phyloP scores from a whole-genome alignment of 1,284 basidiomycete genomes.

The Macrocybe sp. region DNA sequence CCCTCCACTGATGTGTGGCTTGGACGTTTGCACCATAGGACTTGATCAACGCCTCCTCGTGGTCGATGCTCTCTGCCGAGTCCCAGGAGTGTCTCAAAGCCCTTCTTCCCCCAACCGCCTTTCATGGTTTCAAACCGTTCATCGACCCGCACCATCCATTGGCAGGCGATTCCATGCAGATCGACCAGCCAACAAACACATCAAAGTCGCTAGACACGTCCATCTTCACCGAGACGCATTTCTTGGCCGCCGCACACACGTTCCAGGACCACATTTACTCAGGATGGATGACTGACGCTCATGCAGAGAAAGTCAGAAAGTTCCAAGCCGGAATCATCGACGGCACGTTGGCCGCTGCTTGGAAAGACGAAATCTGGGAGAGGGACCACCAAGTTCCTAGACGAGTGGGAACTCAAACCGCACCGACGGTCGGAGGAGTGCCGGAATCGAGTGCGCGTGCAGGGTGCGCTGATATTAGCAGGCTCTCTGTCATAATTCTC shows the following conservation, averaged over 20 bases:
- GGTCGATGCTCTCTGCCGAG: constrained; percentile 43
- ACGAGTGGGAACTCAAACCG: constrained; percentile 9
- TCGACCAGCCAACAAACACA: constrained; percentile 15
- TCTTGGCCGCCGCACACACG: constrained; percentile 48
- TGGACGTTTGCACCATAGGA: constrained; percentile 33
- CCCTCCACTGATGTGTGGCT: constrained; percentile 9
- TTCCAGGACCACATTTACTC: constrained; percentile 57
- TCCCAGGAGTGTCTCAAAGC: constrained; percentile 33
- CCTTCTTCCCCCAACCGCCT: constrained; percentile 48
- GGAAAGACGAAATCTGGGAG: constrained; percentile 61
- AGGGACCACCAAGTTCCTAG: constrained; percentile 26
- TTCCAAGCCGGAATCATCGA: constrained; percentile 37
- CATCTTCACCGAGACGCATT: constrained; percentile 48
- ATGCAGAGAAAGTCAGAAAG: constrained; percentile 35
- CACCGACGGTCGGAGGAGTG: constrained; percentile 7
- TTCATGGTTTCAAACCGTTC: constrained; percentile 29
- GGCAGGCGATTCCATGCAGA: constrained; percentile 22
- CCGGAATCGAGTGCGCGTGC: constrained; percentile 14
- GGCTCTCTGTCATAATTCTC: not conserved
- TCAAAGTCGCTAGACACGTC: constrained; percentile 27
- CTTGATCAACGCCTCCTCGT: constrained; percentile 44
- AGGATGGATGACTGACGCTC: constrained; percentile 43
- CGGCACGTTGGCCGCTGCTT: constrained; percentile 45
- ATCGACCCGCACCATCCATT: constrained; percentile 40
- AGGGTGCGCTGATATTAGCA: constrained; percentile 17